A percentile compares a stretch with the other conserved stretches of the same genome.
Conservation (phyloP, 2,329 filamentous ascomycete genomes). For the Paracoccidioides lutzii region DNA sequence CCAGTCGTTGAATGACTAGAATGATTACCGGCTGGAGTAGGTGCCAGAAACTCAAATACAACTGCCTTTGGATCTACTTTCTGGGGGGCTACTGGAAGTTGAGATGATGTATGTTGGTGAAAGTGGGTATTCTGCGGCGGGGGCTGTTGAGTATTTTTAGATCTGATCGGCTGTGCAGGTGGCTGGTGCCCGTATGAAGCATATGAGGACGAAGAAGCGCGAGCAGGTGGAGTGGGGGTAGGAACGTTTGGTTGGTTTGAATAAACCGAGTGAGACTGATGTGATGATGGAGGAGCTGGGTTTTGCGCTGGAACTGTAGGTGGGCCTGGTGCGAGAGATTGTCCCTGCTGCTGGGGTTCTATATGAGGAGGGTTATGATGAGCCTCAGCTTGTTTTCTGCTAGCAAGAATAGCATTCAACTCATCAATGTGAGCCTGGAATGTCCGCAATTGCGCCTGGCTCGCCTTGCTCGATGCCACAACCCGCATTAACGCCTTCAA, state of each 20-base stretch:
- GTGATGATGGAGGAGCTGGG: constrained; percentile 8
- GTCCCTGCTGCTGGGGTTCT: constrained; percentile 9
- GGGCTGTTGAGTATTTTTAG: constrained; percentile 23
- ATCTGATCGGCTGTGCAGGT: constrained; percentile 24
- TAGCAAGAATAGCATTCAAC: constrained; percentile 37
- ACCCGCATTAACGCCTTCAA: constrained; percentile 40
- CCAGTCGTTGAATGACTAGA: constrained; percentile 31
- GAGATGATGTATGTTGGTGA: constrained; percentile 18
- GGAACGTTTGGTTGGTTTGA: not conserved
- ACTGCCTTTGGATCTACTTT: constrained; percentile 34
- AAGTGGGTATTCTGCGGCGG: constrained; percentile 19
- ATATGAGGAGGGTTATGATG: constrained; percentile 11
- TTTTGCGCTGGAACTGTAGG: constrained; percentile 4
- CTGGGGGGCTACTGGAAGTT: constrained; percentile 17
- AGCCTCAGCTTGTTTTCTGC: constrained; percentile 30
- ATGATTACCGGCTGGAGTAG: constrained; percentile 26
- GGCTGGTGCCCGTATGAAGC: constrained; percentile 19
- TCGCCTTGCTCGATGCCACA: constrained; percentile 38
- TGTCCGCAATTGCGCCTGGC: constrained; percentile 35
- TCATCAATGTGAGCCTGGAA: constrained; percentile 41
- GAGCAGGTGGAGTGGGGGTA: constrained; percentile 5
- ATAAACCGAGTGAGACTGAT: constrained; percentile 6
- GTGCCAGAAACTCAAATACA: constrained; percentile 36
- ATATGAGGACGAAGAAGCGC: constrained; percentile 16
- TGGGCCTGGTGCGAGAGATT: not conserved